Percentiles rank a stretch among this genome's conserved stretches.
phyloP scores from a whole-genome alignment of 257 asterid species.

The Schizonepeta tenuifolia region DNA sequence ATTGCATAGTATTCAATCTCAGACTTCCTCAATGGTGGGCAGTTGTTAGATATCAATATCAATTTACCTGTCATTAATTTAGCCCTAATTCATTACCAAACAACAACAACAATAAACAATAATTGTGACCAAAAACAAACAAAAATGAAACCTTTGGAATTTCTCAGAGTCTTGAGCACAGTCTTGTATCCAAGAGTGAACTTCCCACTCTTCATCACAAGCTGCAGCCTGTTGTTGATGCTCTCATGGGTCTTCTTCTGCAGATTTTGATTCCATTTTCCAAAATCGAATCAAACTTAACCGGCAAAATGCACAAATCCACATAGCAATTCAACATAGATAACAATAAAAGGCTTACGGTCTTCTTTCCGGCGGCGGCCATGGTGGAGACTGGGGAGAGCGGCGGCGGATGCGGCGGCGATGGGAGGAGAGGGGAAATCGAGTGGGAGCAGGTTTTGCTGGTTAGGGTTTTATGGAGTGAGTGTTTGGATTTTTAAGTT shows the following conservation, averaged over 20 bases:
- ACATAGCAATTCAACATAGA: not conserved
- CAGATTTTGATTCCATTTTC: slow-evolving; percentile 13
- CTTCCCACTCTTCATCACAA: slow-evolving; percentile 89
- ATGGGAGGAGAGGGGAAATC: not conserved
- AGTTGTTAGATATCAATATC: slow-evolving; percentile 80
- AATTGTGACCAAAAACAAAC: not conserved
- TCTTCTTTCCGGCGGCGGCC: slow-evolving; percentile 59
- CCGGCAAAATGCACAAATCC: not conserved
- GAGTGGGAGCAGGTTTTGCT: not conserved
- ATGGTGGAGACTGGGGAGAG: slow-evolving; percentile 31
- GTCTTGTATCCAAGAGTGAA: slow-evolving; percentile 88
- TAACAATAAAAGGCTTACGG: slow-evolving; percentile 30
- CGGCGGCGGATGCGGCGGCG: slow-evolving; percentile 32
- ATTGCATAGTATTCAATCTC: slow-evolving; percentile 91
- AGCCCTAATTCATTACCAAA: not conserved
- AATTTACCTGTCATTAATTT: slow-evolving; percentile 54
- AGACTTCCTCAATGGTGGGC: slow-evolving; percentile 85
- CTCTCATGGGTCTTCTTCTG: slow-evolving; percentile 91
- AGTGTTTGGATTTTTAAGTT: not conserved
- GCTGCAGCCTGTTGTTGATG: slow-evolving; percentile 73
- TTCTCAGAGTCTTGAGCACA: slow-evolving; percentile 76
- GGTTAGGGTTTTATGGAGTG: slow-evolving; percentile 39
- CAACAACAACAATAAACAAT: not conserved
- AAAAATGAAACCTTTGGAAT: slow-evolving; percentile 57
- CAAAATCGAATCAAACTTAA: not conserved